Evolutionary conservation across 2,329 filamentous ascomycete genomes (phyloP).

Genomic region (Fusarium oxysporum): DNA sequence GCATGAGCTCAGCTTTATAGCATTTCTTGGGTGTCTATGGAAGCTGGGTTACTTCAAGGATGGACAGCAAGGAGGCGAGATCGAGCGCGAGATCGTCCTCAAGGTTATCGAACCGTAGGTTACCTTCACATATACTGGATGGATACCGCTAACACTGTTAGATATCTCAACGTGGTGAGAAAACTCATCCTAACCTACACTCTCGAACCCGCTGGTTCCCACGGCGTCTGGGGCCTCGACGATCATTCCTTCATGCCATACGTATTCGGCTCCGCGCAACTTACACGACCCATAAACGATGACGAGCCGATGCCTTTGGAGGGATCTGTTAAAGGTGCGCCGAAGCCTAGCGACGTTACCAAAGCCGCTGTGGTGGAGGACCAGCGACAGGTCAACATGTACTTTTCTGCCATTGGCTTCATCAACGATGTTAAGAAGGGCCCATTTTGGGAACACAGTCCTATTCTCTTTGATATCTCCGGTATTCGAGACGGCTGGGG

Average conservation of each 20-base stretch:
- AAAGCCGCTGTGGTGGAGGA: slow-evolving; percentile 73
- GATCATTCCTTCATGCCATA: slow-evolving; percentile 96
- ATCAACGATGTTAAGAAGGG: slow-evolving; percentile 97
- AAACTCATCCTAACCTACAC: slow-evolving; percentile 90
- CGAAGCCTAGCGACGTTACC: slow-evolving; percentile 76
- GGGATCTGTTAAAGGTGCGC: slow-evolving; percentile 78
- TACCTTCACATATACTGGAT: not conserved
- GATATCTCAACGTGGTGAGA: slow-evolving; percentile 84
- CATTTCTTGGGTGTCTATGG: slow-evolving; percentile 91
- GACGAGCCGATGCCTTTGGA: slow-evolving; percentile 76
- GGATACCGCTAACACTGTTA: slow-evolving; percentile 48
- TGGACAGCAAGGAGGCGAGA: slow-evolving; percentile 61
- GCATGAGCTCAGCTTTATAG: slow-evolving; percentile 93
- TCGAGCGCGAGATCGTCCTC: slow-evolving; percentile 84
- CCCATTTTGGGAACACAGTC: slow-evolving; percentile 97
- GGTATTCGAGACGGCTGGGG: slow-evolving; percentile 95
- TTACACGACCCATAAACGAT: slow-evolving; percentile 78
- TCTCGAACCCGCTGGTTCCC: slow-evolving; percentile 93
- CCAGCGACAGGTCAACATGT: slow-evolving; percentile 79
- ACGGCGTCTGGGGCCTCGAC: slow-evolving; percentile 98
- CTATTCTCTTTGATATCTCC: slow-evolving; percentile 93
- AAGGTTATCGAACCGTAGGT: slow-evolving; percentile 85
- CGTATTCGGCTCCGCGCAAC: slow-evolving; percentile 93
- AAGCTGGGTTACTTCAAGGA: slow-evolving; percentile 83
- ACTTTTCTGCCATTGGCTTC: slow-evolving; percentile 95